Percentiles rank a stretch among this genome's conserved stretches.
These are phyloP conservation scores for Trametes sp. DNA, from an alignment of 1,284 basidiomycete species.

Conservation along the genomic window DNA sequence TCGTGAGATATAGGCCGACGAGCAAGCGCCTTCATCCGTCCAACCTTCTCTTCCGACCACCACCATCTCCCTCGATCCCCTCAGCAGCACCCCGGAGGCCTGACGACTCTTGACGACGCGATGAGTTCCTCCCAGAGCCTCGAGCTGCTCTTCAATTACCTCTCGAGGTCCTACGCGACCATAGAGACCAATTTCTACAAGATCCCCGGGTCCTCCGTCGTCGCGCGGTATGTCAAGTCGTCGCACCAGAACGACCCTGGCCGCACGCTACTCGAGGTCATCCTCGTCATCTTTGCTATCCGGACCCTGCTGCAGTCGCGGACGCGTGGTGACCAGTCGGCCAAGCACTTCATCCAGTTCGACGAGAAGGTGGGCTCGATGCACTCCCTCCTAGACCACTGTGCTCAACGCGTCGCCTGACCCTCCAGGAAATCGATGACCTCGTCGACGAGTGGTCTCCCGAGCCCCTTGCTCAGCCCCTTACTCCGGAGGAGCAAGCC, in stretches of 20 bases:
- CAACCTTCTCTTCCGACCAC: constrained; percentile 15
- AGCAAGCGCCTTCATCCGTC: neutral
- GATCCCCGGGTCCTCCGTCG: constrained; percentile 89
- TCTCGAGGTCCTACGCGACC: constrained; percentile 61
- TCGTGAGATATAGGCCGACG: neutral
- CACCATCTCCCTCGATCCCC: constrained; percentile 9
- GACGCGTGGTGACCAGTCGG: constrained; percentile 85
- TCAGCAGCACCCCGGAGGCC: constrained; percentile 10
- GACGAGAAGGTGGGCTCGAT: constrained; percentile 75
- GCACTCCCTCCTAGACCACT: neutral
- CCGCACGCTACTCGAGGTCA: constrained; percentile 89
- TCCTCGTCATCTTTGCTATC: constrained; percentile 90
- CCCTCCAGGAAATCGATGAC: constrained; percentile 93
- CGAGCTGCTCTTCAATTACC: constrained; percentile 66
- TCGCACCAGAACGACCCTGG: constrained; percentile 93
- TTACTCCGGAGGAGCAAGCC: constrained; percentile 66
- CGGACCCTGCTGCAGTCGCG: constrained; percentile 90
- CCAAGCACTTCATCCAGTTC: constrained; percentile 93
- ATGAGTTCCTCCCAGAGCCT: constrained; percentile 51
- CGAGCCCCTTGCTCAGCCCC: constrained; percentile 79
- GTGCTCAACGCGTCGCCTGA: constrained; percentile 1
- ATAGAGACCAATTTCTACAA: constrained; percentile 71
- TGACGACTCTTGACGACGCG: constrained; percentile 30
- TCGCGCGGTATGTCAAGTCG: constrained; percentile 91
- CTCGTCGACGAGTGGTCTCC: constrained; percentile 96